Evolutionary conservation across 2,329 filamentous ascomycete species (phyloP), one percentile per base, ranked within the genome.

Genomic region (Sporothrix sp.): DNA sequence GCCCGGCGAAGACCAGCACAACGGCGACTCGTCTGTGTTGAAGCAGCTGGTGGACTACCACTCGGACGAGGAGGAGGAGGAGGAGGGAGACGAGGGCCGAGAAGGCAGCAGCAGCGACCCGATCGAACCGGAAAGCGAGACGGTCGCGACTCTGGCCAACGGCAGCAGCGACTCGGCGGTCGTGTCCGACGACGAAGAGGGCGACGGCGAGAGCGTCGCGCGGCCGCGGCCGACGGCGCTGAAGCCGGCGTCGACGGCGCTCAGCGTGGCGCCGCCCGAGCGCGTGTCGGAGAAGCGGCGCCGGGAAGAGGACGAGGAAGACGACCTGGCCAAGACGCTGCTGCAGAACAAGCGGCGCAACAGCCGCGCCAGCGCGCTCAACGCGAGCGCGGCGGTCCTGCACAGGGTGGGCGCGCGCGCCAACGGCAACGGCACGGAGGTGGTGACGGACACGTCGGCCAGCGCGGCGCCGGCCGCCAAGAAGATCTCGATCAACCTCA

Each of bases 251-350:
- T 18, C 33, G 3, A 4, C 16, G 10, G 25, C 32, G 2, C 21
- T 42, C 2, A 33, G n/a, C 14, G 44, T 37, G 8, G 42, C 49
- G 0, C 83, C 84, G 3, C 85, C 83, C 0, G 88, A 95, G 65
- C 78, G 87, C 49, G 68, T 95, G 16, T 85, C 88, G 0, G 87
- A 95, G 65, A 97, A 97, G 67, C 84, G 91, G 43, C 79, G 91
- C 43, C 80, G 93, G 59, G 90, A 95, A 63, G 91, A 96, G 52
- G 88, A 95, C 55, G 91, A 96, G 40, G 90, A 95, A 51, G 90
- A 96, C 57, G 87, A 91, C 61, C 70, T 97, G n/a, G 82, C 82
- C 50, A 95, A 93, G 67, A 74, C 96, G 59, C 81, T 87, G 57
- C 71, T 77, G 44, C 72, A 71, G 61, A 84, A 82, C 61, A 75